Base-by-base conservation (phyloP, 2,329 filamentous ascomycete genomes). In the Cytospora chrysosperma region DNA sequence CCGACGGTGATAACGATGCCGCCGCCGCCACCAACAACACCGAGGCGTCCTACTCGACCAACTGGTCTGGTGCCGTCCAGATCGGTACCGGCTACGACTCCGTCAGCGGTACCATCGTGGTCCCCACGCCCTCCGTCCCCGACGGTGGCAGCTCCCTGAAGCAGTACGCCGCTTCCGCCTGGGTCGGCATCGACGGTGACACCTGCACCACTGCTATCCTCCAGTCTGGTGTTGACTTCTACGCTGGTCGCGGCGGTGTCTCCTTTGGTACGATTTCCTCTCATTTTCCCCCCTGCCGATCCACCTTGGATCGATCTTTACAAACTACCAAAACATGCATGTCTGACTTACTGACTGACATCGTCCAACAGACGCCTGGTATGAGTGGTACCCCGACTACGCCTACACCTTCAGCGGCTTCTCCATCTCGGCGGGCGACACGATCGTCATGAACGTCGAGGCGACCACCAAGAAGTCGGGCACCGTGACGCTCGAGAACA, bases 11-110 rank as follows among this genome's bases (percentile, higher is more conserved):
- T n/a, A 65, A 68, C 34, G 53, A 68, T 19, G 67, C 68, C 28
- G 71, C 68, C 28, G 53, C 68, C 17, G 67, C 68, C 28, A 72
- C 68, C 28, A 72, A 76, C 68, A 77, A 75, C 32, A 75, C 75
- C 55, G 70, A 82, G 19, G 78, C 81, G 28, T 68, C 78, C 32
- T 86, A 86, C 75, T 80, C 76, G 64, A 76, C 74, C 69, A 87
- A 87, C 76, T 87, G 85, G 85, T 81, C 84, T 10, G 85, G 85
- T 37, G 82, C 82, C 0, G 82, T 86, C 10, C 77, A 84, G 58
- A 79, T 80, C 37, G 78, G 79, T 51, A 78, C 75, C 10, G 79
- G 78, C 59, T 86, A 81, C 73, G 85, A 77, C 34, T 72, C 75
- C n/a, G 84, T 85, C 27, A 78, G 78, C 4, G 84, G 78, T 21